A percentile compares a stretch with the other conserved stretches of the same genome.
Conservation (phyloP, 805 yeast species). For the Candida takata region DNA sequence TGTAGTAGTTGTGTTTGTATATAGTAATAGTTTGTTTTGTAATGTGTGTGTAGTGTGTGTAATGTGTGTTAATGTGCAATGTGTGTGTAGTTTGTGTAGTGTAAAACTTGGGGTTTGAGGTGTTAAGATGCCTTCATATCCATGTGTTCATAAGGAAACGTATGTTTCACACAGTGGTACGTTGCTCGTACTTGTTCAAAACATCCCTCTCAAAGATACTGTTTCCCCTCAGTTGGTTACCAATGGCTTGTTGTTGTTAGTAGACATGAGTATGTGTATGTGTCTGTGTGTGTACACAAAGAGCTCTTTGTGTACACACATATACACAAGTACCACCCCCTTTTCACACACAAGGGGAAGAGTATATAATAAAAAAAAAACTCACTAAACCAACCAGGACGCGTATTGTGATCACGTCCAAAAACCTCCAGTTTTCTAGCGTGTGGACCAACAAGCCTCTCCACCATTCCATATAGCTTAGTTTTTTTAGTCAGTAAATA, state of each 20-base stretch:
- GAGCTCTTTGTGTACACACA: constrained; percentile 22
- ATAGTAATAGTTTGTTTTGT: no score
- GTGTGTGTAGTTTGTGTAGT: no score
- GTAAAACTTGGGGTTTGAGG: no score
- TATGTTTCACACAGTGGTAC: no score
- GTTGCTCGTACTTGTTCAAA: constrained; percentile 21
- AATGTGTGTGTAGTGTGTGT: no score
- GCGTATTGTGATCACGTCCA: constrained; percentile 77
- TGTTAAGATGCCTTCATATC: no score
- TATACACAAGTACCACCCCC: no score
- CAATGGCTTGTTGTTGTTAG: constrained; percentile 39
- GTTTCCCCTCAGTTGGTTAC: constrained; percentile 65
- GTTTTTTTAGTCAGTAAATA: no score
- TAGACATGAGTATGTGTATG: no score
- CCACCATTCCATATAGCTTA: constrained; percentile 74
- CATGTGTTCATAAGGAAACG: no score
- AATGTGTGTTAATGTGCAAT: no score
- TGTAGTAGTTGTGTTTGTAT: background rate
- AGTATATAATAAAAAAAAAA: background rate
- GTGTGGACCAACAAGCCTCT: constrained; percentile 70
- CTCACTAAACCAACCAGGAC: constrained; percentile 79
- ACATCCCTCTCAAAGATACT: constrained; percentile 55
- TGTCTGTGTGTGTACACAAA: constrained; percentile 23
- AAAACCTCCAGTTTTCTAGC: constrained; percentile 81
- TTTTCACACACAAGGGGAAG: background rate